Evolutionary conservation across 2,329 filamentous ascomycete species (phyloP), one percentile per base, ranked within the genome.

Genomic region (Leptographium galeiforme): DNA sequence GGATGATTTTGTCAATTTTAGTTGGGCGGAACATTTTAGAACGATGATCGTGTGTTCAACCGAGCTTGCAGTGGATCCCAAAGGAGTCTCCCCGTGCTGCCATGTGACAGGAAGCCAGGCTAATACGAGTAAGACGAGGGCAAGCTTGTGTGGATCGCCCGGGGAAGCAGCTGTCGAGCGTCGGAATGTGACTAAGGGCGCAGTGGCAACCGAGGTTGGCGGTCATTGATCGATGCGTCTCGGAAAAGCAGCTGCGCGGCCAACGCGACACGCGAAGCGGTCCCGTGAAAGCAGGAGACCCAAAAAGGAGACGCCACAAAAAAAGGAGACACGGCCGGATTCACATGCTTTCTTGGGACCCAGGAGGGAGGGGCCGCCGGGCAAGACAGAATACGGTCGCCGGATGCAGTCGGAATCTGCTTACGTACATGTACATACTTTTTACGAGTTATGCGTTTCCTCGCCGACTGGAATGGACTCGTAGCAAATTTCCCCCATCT

Each of bases 101-200:
- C 48, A 50, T 50, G 48, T 50, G 48, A 49, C 25, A 48, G n/a
- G 18, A 50, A 16, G 38, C 48, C 48, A 38, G 41, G 48, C 18
- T 43, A 50, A 49, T 19, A 19, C 47, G 34, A 48, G 34, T 8
- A 8, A 8, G 34, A 8, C 34, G 34, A 36, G 25, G 8, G 47
- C n/a, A 34, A 44, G 34, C 18, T 25, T 30, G 34, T 41, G 48
- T 39, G 33, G 47, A 49, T 49, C 47, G 7, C 25, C 36, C 14
- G 16, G 34, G 47, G 16, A n/a, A 25, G 12, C 10, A 34, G 45
- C 45, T 32, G 45, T 36, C 34, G 18, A 36, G 45, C 36, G 47
- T 32, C 36, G 19, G 14, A 48, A 25, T 19, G 47, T 13, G 34
- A 25, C 36, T 49, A 38, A 45, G 25, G 25, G 25, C 25, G 25